A percentile compares a stretch with the other conserved stretches of the same genome.
Conservation (phyloP, 352 stramenopile genomes). For the Pythium aristosporum region DNA sequence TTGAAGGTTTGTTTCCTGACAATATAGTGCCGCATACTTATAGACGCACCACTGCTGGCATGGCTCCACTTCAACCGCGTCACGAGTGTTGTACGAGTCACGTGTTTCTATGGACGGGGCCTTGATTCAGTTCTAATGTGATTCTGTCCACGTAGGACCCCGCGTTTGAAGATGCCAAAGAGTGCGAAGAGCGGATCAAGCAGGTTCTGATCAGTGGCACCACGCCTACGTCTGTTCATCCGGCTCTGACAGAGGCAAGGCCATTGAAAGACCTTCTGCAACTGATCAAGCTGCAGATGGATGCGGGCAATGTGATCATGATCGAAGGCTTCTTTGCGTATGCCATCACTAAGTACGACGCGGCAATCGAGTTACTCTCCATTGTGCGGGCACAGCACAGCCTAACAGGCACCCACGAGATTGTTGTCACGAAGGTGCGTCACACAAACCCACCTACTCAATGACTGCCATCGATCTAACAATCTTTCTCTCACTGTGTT, state of each 20-base stretch:
- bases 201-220: neutral
- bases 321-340: slow-evolving; percentile 66
- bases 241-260: neutral
- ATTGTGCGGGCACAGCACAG: neutral
- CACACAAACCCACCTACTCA: neutral
- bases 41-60: slow-evolving; percentile 51
- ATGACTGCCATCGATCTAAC: neutral
- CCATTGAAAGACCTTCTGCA: slow-evolving; percentile 27
- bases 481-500: neutral
- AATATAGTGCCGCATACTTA: neutral
- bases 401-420: neutral
- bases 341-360: slow-evolving; percentile 53
- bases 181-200: slow-evolving; percentile 25
- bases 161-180: slow-evolving; percentile 21
- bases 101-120: neutral
- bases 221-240: neutral
- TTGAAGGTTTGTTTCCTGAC: neutral
- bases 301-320: slow-evolving; percentile 61
- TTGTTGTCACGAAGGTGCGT: slow-evolving; percentile 9
- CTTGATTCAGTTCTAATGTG: neutral
- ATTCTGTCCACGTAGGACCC: slow-evolving; percentile 8
- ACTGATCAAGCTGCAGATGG: slow-evolving; percentile 36
- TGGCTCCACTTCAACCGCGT: slow-evolving; percentile 73
- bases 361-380: slow-evolving; percentile 4
- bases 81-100: slow-evolving; percentile 34